Evolutionary conservation across 2,329 filamentous ascomycete species (phyloP).

Genomic region (Botrytis fragariae): DNA sequence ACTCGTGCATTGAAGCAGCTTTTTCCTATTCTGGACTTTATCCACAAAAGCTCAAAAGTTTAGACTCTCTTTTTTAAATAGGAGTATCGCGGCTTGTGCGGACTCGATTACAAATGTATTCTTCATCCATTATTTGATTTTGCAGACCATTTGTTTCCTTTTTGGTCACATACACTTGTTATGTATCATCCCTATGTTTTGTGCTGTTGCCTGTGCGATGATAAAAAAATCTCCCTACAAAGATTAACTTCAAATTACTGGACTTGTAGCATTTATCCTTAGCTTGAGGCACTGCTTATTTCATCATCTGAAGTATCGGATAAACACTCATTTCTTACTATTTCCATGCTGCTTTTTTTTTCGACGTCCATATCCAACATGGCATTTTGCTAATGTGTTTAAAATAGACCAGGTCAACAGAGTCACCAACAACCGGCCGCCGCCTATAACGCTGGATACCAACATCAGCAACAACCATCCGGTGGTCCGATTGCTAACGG

Average conservation of each 20-base stretch:
- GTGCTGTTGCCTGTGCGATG: conserved; percentile 17
- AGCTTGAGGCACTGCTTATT: background rate
- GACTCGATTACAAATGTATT: conserved; percentile 27
- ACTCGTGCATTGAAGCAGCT: conserved; percentile 22
- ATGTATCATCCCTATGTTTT: conserved; percentile 16
- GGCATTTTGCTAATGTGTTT: background rate
- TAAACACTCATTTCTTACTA: background rate
- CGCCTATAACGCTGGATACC: conserved; percentile 9
- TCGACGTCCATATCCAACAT: background rate
- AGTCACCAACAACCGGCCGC: background rate
- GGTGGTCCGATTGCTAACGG: background rate
- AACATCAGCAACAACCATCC: conserved; percentile 9
- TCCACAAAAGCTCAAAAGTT: conserved; percentile 34
- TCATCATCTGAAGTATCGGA: conserved; percentile 8
- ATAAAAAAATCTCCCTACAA: conserved; percentile 9
- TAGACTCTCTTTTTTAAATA: conserved; percentile 32
- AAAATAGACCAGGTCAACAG: conserved; percentile 4
- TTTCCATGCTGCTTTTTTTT: background rate
- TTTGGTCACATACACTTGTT: conserved; percentile 12
- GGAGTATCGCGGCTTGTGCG: conserved; percentile 31
- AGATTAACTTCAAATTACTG: background rate
- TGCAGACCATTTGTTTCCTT: conserved; percentile 13
- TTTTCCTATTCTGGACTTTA: conserved; percentile 28
- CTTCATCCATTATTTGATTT: conserved; percentile 19
- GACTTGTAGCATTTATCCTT: conserved; percentile 14